These are phyloP conservation scores for Rhizopus delemar DNA, from an alignment of 371 early-diverging fungal species.

Conservation along the genomic window DNA sequence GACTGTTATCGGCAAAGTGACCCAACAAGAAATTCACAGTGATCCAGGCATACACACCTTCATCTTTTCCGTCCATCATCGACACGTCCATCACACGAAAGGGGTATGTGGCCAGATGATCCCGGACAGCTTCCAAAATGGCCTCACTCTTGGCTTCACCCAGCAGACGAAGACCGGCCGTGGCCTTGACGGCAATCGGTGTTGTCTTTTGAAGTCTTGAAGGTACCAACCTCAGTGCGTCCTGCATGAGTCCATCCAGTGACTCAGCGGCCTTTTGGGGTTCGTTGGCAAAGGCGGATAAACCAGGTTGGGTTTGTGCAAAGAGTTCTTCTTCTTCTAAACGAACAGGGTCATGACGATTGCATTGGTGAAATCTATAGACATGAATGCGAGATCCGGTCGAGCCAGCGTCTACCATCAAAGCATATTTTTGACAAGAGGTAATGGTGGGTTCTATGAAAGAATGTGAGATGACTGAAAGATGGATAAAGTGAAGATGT, in stretches of 20 bases:
- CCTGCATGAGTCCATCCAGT: slow-evolving; percentile 75
- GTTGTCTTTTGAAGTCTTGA: slow-evolving; percentile 68
- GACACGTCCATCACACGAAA: slow-evolving; percentile 81
- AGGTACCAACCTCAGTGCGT: slow-evolving; percentile 76
- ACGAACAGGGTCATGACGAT: slow-evolving; percentile 25
- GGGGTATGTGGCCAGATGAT: slow-evolving; percentile 74
- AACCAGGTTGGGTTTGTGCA: slow-evolving; percentile 83
- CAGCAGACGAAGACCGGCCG: slow-evolving; percentile 88
- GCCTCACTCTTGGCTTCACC: slow-evolving; percentile 65
- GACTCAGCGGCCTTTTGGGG: slow-evolving; percentile 79
- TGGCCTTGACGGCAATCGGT: slow-evolving; percentile 93
- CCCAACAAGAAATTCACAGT: slow-evolving; percentile 91
- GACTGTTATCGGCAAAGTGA: slow-evolving; percentile 41
- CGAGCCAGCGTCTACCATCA: slow-evolving; percentile 96
- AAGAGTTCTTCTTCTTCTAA: slow-evolving; percentile 81
- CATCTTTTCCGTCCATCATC: slow-evolving; percentile 94
- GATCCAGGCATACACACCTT: slow-evolving; percentile 98
- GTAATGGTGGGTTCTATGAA: not conserved
- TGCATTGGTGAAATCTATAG: slow-evolving; percentile 86
- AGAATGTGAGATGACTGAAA: not conserved
- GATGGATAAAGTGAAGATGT: not conserved
- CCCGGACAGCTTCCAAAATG: slow-evolving; percentile 77
- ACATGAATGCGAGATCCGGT: slow-evolving; percentile 97
- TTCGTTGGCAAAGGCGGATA: slow-evolving; percentile 72
- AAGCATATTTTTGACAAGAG: slow-evolving; percentile 51